Base-by-base conservation (phyloP, 1,284 basidiomycete genomes). In the Cystobasidium slooffiae region DNA sequence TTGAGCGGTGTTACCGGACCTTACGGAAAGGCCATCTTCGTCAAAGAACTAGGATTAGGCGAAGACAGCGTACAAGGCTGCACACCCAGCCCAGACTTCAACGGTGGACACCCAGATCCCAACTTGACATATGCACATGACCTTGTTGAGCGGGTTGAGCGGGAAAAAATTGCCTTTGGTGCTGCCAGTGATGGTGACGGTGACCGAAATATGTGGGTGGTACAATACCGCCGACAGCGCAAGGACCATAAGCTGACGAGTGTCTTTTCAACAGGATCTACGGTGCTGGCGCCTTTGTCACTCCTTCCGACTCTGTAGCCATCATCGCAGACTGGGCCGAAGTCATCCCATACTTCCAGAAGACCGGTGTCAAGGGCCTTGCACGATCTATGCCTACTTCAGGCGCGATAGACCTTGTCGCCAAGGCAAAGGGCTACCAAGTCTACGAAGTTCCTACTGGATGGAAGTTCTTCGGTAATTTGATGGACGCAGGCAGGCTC, bases 401-500 rank as follows among this genome's bases (percentile, higher is more conserved):
- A 81, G 96, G 93, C 76, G 96, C 97, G 31, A 94, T 99, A 81
- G 97, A 99, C 84, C 88, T 94, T 39, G 96, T 99, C 22, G 97
- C 96, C 18, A 88, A 95, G 86, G 92, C 90, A 83, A 95, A 93
- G 85, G 91, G 91, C n/a, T 84, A 96, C 74, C 93, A 97, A 83
- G 89, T 89, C 82, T 97, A 97, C 81, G 96, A 98, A 83, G 95
- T 98, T 18, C 96, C 96, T 5, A 99, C 96, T 43, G 95, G 96
- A 72, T 97, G 94, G 96, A 99, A 99, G 85, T 99, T 99, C 88
- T 99, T 99, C 82, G 97, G 96, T 68, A 99, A 99, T 85, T 86
- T 99, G 78, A 99, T 99, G 96, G 96, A 99, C 83, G 96, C 97
- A 56, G 95, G 94, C 0, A 88, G 93, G 56, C 88, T 99, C 52